Evolutionary conservation across 225 moss, liverwort and hornwort genomes (phyloP), one percentile per base, ranked within the genome.

Genomic region (Takakia lepidozioides): DNA sequence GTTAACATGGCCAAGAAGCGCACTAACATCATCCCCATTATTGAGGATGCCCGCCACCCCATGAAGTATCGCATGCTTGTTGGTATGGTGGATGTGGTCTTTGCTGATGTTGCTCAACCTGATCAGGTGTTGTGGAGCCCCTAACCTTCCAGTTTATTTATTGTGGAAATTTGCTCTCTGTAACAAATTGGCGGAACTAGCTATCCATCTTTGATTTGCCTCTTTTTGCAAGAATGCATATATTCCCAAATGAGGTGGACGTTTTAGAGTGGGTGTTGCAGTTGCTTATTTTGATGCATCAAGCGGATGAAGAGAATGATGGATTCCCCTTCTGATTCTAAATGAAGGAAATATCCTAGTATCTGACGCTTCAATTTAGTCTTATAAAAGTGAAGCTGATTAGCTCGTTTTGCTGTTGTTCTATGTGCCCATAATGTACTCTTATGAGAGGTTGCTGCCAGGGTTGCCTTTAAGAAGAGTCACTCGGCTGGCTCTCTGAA

Each of bases 311-410:
- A 56, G 81, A 82, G 61, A 32, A 28, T 14, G 26, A 25, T 66
- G 78, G 81, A 81, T 84, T 83, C 75, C 77, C 81, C 75, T 78
- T 68, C 78, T 64, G 32, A 78, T 70, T 68, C 23, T 40, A 32
- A 48, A 48, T 45, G 66, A 73, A 74, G 69, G 77, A 77, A 81
- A 64, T 46, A 63, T 81, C 81, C 84, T 65, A 16, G 53, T n/a
- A 23, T 75, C 87, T 78, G 84, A 88, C 72, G 78, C 81, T 62
- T 17, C 17, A 3, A 17, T 49, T 14, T 16, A n/a, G n/a, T n/a
- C n/a, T n/a, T n/a, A n/a, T n/a, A n/a, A n/a, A n/a, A n/a, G n/a
- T n/a, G n/a, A n/a, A n/a, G n/a, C n/a, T n/a, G n/a, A n/a, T n/a
- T n/a, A n/a, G n/a, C n/a, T n/a, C n/a, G n/a, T n/a, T n/a, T n/a